Evolutionary conservation across 352 stramenopile genomes (phyloP).

Genomic region (Globisporangium nagaii): DNA sequence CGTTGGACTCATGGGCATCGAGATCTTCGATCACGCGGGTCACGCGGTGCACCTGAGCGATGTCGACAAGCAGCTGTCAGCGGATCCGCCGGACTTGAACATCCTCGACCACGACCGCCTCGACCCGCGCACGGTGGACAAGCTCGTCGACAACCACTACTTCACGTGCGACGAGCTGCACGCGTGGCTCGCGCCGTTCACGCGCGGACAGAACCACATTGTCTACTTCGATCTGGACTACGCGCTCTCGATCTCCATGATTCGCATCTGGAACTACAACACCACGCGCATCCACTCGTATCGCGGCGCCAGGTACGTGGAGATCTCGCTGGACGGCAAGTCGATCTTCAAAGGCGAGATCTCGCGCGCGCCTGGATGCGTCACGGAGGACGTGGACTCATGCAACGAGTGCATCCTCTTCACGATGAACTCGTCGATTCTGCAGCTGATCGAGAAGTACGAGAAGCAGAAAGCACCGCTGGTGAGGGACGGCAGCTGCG

Average conservation of each 20-base stretch:
- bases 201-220: constrained; percentile 63
- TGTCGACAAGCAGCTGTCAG: constrained; percentile 63
- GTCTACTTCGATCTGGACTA: constrained; percentile 80
- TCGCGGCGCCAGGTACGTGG: constrained; percentile 54
- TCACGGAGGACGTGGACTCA: constrained; percentile 47
- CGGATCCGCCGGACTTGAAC: constrained; percentile 81
- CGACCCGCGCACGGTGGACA: constrained; percentile 81
- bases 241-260: constrained; percentile 67
- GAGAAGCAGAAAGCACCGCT: constrained; percentile 31
- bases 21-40: constrained; percentile 84
- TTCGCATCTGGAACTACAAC: constrained; percentile 89
- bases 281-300: constrained; percentile 79
- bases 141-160: constrained; percentile 86
- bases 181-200: constrained; percentile 85
- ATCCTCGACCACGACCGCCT: constrained; percentile 64
- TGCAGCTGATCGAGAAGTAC: constrained; percentile 82
- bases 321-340: constrained; percentile 52
- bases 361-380: constrained; percentile 51
- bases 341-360: constrained; percentile 84
- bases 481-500: too few species aligned
- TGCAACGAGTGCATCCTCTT: constrained; percentile 85
- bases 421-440: constrained; percentile 64
- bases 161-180: constrained; percentile 87
- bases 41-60: constrained; percentile 54
- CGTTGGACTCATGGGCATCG: constrained; percentile 86